A percentile compares a stretch with the other conserved stretches of the same genome.
These are phyloP conservation scores for Tulasnella sp. DNA, from an alignment of 768 basidiomycete genomes.

Conservation along the genomic window DNA sequence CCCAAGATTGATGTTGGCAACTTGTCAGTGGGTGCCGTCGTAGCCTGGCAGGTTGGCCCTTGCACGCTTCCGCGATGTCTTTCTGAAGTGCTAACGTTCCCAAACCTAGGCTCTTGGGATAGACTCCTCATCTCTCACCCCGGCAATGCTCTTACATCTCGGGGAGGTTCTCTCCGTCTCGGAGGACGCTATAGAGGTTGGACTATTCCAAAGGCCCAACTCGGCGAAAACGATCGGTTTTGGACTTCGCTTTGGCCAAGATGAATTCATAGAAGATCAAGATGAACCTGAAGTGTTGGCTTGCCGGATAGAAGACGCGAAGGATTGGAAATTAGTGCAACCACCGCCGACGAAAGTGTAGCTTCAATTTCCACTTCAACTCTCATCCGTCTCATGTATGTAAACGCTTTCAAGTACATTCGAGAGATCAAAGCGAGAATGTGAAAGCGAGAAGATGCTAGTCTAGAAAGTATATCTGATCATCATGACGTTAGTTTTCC, in stretches of 20 bases:
- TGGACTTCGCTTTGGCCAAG: background rate
- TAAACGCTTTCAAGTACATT: slow-evolving; percentile 1
- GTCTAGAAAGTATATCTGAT: slow-evolving; percentile 3
- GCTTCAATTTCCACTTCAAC: background rate
- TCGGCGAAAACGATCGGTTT: slow-evolving; percentile 11
- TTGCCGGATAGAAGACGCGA: background rate
- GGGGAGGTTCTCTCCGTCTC: background rate
- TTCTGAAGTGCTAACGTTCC: background rate
- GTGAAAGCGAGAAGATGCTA: background rate
- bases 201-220: background rate
- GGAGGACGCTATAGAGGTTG: background rate
- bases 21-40: background rate
- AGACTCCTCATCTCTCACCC: slow-evolving; percentile 30
- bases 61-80: too few species aligned
- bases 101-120: slow-evolving; percentile 26
- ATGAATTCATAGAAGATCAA: background rate
- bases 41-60: slow-evolving; percentile 26
- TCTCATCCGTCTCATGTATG: slow-evolving; percentile 1
- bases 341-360: background rate
- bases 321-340: slow-evolving; percentile 13
- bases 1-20: background rate
- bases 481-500: background rate
- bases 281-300: background rate
- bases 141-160: slow-evolving; percentile 20
- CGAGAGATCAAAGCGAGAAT: background rate